Evolutionary conservation across 1,284 basidiomycete species (phyloP).

Genomic region (Acaromyces ingoldii): DNA sequence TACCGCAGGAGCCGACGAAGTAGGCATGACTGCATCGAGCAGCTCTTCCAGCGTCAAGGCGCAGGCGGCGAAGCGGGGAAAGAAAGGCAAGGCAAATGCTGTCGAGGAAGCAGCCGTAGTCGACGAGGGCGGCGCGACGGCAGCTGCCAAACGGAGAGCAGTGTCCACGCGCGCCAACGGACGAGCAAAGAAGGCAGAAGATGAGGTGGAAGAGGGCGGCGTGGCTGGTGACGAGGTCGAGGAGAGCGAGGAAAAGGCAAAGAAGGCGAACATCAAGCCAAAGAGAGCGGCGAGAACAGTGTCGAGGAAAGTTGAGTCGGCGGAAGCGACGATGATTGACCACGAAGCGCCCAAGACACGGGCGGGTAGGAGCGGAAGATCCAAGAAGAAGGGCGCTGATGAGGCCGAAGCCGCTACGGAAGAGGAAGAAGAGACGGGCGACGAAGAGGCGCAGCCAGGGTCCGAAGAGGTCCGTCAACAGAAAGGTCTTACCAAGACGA

Average conservation of each 20-base stretch:
- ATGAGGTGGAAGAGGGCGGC: neutral
- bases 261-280: too few relatives aligned
- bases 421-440: constrained; percentile 1
- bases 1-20: too few relatives aligned
- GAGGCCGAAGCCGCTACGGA: neutral
- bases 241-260: too few relatives aligned
- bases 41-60: too few relatives aligned
- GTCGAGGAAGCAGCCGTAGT: neutral
- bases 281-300: too few relatives aligned
- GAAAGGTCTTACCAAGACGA: too few relatives aligned
- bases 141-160: constrained; percentile 15
- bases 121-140: constrained; percentile 17
- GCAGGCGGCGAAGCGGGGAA: constrained; percentile 7
- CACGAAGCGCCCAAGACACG: constrained; percentile 15
- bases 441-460: constrained; percentile 11
- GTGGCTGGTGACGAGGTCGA: constrained; percentile 10
- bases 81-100: constrained; percentile 5
- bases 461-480: too few relatives aligned
- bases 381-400: constrained; percentile 5
- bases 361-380: constrained; percentile 14
- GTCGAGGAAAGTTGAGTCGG: too few relatives aligned
- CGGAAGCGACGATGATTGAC: constrained; percentile 3
- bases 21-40: too few relatives aligned
- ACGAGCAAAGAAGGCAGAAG: neutral
- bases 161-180: constrained; percentile 5